Base-by-base conservation (phyloP, 2,329 filamentous ascomycete genomes). In the Cercospora beticola region DNA sequence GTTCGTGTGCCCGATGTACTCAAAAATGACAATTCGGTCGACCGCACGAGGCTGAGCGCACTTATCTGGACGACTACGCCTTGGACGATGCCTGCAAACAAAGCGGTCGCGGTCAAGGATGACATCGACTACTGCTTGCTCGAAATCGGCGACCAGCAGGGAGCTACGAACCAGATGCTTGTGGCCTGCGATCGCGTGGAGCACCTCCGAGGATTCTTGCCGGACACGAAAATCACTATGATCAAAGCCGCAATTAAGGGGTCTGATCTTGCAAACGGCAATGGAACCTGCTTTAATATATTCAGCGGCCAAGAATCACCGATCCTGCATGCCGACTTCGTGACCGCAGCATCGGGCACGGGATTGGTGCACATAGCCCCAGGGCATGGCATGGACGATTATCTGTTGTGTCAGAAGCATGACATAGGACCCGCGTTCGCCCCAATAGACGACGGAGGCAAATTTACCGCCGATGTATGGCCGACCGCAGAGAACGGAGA, bases 11-110 rank as follows among this genome's bases (percentile, higher is more conserved):
- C 85, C 0, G 76, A 81, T 7, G 76, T 80, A 26, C 73, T 89
- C 8, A 64, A 70, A 28, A 62, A 70, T 0, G 68, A 75, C 18
- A 73, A 78, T 2, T 72, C 77, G 28, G 74, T 83, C 3, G 78
- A 86, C 23, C 72, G 80, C 5, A 84, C 84, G 4, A 81, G 83
- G 5, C 77, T 97, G 10, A 90, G 86, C 78, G 92, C 91, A n/a
- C 86, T 95, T n/a, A 92, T 98, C 62, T 99, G 95, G 95, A 99
- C 95, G 1, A 99, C 95, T 0, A 99, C 95, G 0, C 95, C 95
- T 0, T 99, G 95, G 95, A 99, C 95, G 0, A 83, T 99, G 5
- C 94, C 95, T 0, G 94, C 94, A 1, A 99, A 99, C 78, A 89
- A 88, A 77, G 94, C 92, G 0, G 93, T 99, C 78, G 94, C 93